Percentiles rank a stretch among this genome's conserved stretches.
Evolutionary conservation across 208 protist species (phyloP).

Genomic region (Crithidia brevicula): DNA sequence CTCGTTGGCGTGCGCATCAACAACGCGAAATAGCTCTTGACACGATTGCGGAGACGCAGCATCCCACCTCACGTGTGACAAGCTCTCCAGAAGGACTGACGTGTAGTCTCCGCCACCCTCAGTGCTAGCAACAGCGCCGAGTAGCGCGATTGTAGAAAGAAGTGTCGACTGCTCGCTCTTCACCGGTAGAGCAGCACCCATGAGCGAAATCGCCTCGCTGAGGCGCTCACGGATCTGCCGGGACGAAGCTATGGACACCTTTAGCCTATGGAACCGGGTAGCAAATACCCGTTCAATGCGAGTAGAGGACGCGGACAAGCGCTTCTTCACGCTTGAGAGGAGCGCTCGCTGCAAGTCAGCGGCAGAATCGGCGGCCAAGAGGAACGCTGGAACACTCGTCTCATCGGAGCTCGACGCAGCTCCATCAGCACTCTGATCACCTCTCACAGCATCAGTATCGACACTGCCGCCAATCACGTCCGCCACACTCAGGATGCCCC

Average conservation of each 20-base stretch:
- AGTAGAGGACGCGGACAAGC: conserved; percentile 7
- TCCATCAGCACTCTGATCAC: not conserved
- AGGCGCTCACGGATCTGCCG: conserved; percentile 58
- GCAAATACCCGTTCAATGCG: conserved; percentile 32
- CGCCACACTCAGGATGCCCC: conserved; percentile 78
- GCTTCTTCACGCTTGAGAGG: not conserved
- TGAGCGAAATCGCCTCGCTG: conserved; percentile 44
- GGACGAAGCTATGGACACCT: conserved; percentile 33
- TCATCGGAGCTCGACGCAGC: not conserved
- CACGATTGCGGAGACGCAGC: conserved; percentile 48
- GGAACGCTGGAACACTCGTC: not conserved
- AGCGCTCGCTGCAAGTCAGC: conserved; percentile 8
- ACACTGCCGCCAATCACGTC: conserved; percentile 40
- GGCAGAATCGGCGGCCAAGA: conserved; percentile 4
- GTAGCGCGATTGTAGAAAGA: conserved; percentile 51
- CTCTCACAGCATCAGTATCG: conserved; percentile 38
- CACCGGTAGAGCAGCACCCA: conserved; percentile 39
- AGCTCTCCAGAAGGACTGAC: conserved; percentile 51
- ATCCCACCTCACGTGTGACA: conserved; percentile 43
- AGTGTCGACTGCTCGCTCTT: conserved; percentile 26
- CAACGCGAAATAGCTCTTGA: conserved; percentile 61
- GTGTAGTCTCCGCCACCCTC: conserved; percentile 35
- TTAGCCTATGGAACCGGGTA: conserved; percentile 23
- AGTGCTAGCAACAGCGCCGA: conserved; percentile 30
- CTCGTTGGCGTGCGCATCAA: conserved; percentile 39